Evolutionary conservation across 2,329 filamentous ascomycete genomes (phyloP), one percentile per base, ranked within the genome.

Genomic region (Chalaropsis ovoidea): DNA sequence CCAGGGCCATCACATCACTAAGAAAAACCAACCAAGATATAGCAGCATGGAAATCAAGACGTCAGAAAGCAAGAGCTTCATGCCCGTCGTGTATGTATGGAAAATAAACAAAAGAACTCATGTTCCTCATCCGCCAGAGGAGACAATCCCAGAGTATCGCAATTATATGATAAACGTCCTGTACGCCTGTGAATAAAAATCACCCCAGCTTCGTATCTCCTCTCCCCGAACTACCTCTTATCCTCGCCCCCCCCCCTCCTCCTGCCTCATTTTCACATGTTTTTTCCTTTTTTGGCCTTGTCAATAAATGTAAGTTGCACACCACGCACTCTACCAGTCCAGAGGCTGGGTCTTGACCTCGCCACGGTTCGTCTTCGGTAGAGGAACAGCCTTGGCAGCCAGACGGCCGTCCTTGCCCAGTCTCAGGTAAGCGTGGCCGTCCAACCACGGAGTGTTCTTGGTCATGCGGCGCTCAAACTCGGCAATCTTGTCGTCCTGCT

Each of bases 321-420:
- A 19, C 45, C 22, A 49, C 54, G 61, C 77, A 49, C 54, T 63
- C 77, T 81, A 96, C 91, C 92, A 96, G 73, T 96, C 91, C 70
- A 96, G 79, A 60, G 92, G 92, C 77, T 96, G 91, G 70, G 81
- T 86, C 74, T 91, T 85, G 71, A 86, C 84, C 76, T 95, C 87
- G 0, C 92, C 92, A 17, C 90, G 80, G 77, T 96, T 96, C 68
- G 92, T 96, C 79, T 86, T 93, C 47, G 92, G 90, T 49, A 96
- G 86, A 4, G 89, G 85, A 11, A 80, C 80, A 22, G 84, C 78
- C 77, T 85, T 84, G 42, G 77, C 81, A 10, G 80, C 78, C 69
- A 86, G 73, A 72, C 78, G 80, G 43, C 82, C 82, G 22, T 78
- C 79, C 73, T 79, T 77, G 54, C 80, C 81, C 71, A 78, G 79